phyloP scores from a whole-genome alignment of 306 rosid species.

The Begonia peltatifolia region DNA sequence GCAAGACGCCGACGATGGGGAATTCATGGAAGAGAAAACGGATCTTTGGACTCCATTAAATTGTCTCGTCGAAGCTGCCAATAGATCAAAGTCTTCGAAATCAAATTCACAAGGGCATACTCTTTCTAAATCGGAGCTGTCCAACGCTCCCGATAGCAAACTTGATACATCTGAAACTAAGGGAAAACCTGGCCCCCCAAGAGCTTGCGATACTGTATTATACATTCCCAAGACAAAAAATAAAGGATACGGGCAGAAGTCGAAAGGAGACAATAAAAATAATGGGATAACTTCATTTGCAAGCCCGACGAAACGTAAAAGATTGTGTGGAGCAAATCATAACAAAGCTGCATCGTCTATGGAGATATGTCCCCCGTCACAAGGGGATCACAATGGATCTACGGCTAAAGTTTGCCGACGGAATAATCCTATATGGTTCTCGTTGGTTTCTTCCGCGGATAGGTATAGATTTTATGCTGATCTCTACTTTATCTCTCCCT shows the following conservation, averaged over 20 bases:
- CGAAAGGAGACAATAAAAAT: slow-evolving; percentile 39
- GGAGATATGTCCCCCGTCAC: too few relatives aligned
- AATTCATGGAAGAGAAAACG: slow-evolving; percentile 54
- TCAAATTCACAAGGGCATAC: slow-evolving; percentile 38
- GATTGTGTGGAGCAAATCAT: slow-evolving; percentile 50
- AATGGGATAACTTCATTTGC: slow-evolving; percentile 25
- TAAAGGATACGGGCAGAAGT: slow-evolving; percentile 44
- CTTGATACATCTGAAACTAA: slow-evolving; percentile 25
- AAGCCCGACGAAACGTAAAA: slow-evolving; percentile 49
- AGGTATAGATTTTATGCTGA: slow-evolving; percentile 27
- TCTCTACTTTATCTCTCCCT: slow-evolving; percentile 3
- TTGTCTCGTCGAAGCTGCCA: slow-evolving; percentile 97
- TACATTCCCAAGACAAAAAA: slow-evolving; percentile 41
- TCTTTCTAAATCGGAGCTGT: slow-evolving; percentile 41
- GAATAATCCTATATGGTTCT: slow-evolving; percentile 80
- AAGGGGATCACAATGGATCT: slow-evolving; percentile 41
- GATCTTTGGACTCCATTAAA: slow-evolving; percentile 97
- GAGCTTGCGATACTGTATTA: slow-evolving; percentile 19
- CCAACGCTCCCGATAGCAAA: slow-evolving; percentile 28
- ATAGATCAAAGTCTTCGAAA: slow-evolving; percentile 80
- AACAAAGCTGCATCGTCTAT: too few relatives aligned
- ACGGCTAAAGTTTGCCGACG: slow-evolving; percentile 30
- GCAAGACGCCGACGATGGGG: slow-evolving; percentile 21
- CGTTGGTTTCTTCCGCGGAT: slow-evolving; percentile 80
- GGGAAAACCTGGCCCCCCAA: slow-evolving; percentile 30